Evolutionary conservation across 2,329 filamentous ascomycete genomes (phyloP).

Genomic region (Pseudophaeomoniella oleicola): DNA sequence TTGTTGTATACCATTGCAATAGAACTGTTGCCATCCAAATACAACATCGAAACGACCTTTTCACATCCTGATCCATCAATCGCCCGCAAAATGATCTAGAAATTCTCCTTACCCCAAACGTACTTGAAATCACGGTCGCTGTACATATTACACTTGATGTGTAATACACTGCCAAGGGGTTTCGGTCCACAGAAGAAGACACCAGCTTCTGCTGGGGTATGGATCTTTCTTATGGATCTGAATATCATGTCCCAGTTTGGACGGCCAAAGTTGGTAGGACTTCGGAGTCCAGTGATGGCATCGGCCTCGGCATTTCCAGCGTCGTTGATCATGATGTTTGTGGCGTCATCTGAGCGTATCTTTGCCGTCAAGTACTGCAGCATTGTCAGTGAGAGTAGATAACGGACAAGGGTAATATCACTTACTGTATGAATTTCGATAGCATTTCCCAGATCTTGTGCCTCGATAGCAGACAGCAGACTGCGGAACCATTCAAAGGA

Average conservation of each 20-base stretch:
- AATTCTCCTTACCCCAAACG: conserved; percentile 38
- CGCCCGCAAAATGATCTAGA: conserved; percentile 18
- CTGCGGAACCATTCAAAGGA: conserved; percentile 86
- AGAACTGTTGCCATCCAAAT: too few species aligned
- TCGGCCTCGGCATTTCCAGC: conserved; percentile 51
- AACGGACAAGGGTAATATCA: conserved; percentile 3
- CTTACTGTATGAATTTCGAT: conserved; percentile 71
- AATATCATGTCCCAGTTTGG: conserved; percentile 91
- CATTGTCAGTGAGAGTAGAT: conserved; percentile 1
- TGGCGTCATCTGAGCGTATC: conserved; percentile 73
- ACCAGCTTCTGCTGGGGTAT: conserved; percentile 56
- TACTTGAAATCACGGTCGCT: conserved; percentile 59
- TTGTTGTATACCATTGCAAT: too few species aligned
- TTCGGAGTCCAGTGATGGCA: conserved; percentile 67
- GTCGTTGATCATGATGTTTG: conserved; percentile 88
- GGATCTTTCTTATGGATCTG: conserved; percentile 65
- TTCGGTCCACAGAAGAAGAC: conserved; percentile 83
- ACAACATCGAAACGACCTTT: too few species aligned
- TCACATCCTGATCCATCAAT: too few species aligned
- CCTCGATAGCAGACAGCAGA: conserved; percentile 69
- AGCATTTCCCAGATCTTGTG: conserved; percentile 66
- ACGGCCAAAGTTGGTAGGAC: conserved; percentile 71
- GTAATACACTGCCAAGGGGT: conserved; percentile 58
- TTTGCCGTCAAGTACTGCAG: conserved; percentile 62
- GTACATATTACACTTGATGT: conserved; percentile 80